Evolutionary conservation across 108 stramenopile genomes (phyloP).

Genomic region (Halocafeteria seosinensis): DNA sequence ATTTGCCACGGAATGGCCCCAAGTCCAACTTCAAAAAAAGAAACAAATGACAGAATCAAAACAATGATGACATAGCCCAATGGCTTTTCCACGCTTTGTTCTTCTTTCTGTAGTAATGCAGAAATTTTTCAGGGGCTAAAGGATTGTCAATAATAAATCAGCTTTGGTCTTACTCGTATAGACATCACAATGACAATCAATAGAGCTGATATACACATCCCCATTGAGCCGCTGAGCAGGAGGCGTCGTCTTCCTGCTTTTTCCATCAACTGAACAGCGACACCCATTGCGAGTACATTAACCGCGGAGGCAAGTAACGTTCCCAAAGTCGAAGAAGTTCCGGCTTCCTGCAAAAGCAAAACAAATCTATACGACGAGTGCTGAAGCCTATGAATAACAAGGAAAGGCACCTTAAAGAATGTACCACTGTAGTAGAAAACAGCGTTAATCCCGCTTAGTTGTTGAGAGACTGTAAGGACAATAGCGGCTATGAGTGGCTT

Average conservation of each 20-base stretch:
- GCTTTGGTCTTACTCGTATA: constrained; percentile 45
- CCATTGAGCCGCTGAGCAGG: constrained; percentile 60
- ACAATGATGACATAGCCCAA: constrained; percentile 47
- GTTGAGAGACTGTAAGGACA: constrained; percentile 69
- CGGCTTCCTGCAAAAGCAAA: constrained; percentile 73
- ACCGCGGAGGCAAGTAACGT: constrained; percentile 25
- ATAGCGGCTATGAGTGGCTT: constrained; percentile 48
- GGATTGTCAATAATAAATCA: constrained; percentile 3
- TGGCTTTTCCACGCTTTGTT: constrained; percentile 16
- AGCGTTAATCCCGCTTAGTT: constrained; percentile 90
- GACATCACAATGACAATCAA: constrained; percentile 53
- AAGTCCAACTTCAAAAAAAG: constrained; percentile 81
- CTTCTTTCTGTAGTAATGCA: constrained; percentile 27
- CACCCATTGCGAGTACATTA: constrained; percentile 78
- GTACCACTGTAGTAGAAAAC: constrained; percentile 90
- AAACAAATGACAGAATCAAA: constrained; percentile 61
- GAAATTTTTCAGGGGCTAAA: constrained; percentile 1
- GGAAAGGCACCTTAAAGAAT: constrained; percentile 86
- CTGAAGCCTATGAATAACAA: too few relatives aligned
- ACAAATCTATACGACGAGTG: too few relatives aligned
- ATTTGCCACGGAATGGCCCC: constrained; percentile 78
- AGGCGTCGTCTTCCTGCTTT: constrained; percentile 54
- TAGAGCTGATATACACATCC: constrained; percentile 25
- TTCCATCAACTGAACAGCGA: constrained; percentile 77
- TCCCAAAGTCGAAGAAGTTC: constrained; percentile 44